phyloP scores from a whole-genome alignment of 768 basidiomycete genomes.

The Tricholoma flavovirens region DNA sequence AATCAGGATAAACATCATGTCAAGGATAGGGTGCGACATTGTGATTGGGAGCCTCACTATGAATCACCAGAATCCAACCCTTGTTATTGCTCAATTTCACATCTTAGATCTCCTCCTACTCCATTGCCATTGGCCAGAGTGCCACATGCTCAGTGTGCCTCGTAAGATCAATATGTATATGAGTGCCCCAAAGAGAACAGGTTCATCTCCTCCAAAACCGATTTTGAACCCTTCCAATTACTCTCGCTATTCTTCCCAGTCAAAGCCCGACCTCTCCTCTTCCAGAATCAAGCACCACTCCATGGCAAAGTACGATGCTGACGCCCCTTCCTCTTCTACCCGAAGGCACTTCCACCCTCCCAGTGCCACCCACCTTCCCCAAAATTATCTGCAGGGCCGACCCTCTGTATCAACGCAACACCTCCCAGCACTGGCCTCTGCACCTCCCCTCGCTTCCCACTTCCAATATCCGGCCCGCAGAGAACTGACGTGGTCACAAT shows the following conservation, averaged over 20 bases:
- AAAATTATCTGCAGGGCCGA: neutral
- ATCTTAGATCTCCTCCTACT: neutral
- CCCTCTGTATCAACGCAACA: neutral
- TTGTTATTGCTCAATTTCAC: neutral
- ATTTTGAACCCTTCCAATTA: too few relatives aligned
- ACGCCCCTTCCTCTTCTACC: too few relatives aligned
- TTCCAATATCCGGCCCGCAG: neutral
- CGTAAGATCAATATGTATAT: constrained; percentile 6
- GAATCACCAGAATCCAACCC: constrained; percentile 5
- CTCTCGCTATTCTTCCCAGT: neutral
- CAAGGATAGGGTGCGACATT: neutral
- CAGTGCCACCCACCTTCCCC: neutral
- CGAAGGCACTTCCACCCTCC: neutral
- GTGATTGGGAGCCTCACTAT: constrained; percentile 2
- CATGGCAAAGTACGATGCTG: too few relatives aligned
- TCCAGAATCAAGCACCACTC: neutral
- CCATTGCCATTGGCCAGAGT: neutral
- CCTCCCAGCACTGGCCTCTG: neutral
- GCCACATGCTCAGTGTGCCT: constrained; percentile 4
- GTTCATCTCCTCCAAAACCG: neutral
- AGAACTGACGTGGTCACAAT: neutral
- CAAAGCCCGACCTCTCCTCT: neutral
- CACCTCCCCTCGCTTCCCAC: neutral
- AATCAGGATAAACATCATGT: constrained; percentile 1
- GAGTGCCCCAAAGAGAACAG: constrained; percentile 7